Evolutionary conservation across 2,329 filamentous ascomycete species (phyloP).

Genomic region (Ophiostoma australiae): DNA sequence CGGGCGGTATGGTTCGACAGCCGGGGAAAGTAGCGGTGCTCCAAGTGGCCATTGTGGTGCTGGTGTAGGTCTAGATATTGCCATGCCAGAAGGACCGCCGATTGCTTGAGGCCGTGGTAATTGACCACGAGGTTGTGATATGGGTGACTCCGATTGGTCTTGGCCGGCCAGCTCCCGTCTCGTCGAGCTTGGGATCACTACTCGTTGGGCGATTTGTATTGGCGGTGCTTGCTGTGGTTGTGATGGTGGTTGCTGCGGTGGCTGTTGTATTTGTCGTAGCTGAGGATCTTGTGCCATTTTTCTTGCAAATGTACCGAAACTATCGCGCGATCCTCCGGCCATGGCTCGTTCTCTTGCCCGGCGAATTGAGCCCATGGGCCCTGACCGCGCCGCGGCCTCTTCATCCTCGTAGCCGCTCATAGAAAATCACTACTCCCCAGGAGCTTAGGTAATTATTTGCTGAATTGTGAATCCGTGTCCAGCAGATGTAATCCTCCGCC

Average conservation of each 20-base stretch:
- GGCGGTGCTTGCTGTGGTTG: conserved; percentile 22
- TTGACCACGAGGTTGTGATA: conserved; percentile 29
- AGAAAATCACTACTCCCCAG: conserved; percentile 35
- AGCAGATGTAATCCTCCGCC: conserved; percentile 26
- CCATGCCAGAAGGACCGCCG: conserved; percentile 25
- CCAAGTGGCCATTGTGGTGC: conserved; percentile 52
- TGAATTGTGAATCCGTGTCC: conserved; percentile 3
- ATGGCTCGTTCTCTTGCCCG: conserved; percentile 51
- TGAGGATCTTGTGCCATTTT: conserved; percentile 9
- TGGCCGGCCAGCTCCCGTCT: not conserved
- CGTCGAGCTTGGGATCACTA: not conserved
- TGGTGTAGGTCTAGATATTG: conserved; percentile 50
- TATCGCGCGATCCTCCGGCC: conserved; percentile 38
- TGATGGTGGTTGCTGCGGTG: conserved; percentile 13
- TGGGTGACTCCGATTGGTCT: conserved; percentile 29
- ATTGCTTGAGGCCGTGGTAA: conserved; percentile 29
- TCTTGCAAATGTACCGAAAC: conserved; percentile 29
- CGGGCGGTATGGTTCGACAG: conserved; percentile 46
- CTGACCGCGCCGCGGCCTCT: conserved; percentile 46
- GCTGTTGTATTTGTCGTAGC: conserved; percentile 10
- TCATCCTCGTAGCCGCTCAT: conserved; percentile 56
- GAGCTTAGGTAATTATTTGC: conserved; percentile 17
- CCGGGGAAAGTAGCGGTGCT: conserved; percentile 33
- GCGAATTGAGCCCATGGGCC: conserved; percentile 45
- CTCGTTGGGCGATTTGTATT: not conserved